Percentiles rank a stretch among this genome's conserved stretches.
phyloP scores from a whole-genome alignment of 1,284 basidiomycete genomes.

The Singerocomus inundabilis region DNA sequence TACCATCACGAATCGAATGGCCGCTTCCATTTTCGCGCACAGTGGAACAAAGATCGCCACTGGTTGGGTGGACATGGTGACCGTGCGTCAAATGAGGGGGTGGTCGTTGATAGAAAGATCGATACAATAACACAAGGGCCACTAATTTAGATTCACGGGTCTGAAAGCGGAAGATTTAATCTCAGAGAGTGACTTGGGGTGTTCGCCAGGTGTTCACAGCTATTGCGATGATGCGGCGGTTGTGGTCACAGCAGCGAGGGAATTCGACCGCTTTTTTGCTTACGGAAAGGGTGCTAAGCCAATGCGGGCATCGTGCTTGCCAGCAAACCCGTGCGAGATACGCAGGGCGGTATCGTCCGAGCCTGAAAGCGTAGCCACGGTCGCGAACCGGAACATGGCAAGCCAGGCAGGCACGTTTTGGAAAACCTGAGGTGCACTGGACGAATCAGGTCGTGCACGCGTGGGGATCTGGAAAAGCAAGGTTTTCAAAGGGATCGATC shows the following conservation, averaged over 20 bases:
- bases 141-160: constrained; percentile 24
- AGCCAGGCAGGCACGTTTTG: constrained; percentile 9
- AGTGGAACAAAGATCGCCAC: constrained; percentile 21
- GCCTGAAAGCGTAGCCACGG: constrained; percentile 6
- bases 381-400: constrained; percentile 14
- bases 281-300: constrained; percentile 18
- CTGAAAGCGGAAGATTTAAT: constrained; percentile 17
- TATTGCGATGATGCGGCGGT: constrained; percentile 19
- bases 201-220: constrained; percentile 3
- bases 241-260: constrained; percentile 19
- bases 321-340: constrained; percentile 19
- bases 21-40: constrained; percentile 25
- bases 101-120: constrained; percentile 15
- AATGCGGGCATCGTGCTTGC: constrained; percentile 18
- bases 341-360: constrained; percentile 19
- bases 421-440: constrained; percentile 5
- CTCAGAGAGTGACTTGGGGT: constrained; percentile 17
- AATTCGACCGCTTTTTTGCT: constrained; percentile 18
- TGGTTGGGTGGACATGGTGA: constrained; percentile 7
- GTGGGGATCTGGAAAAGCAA: constrained; percentile 10
- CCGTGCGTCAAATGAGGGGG: constrained; percentile 6
- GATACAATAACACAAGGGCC: constrained; percentile 10
- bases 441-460: constrained; percentile 14
- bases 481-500: constrained; percentile 11
- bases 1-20: constrained; percentile 3